A percentile compares a stretch with the other conserved stretches of the same genome.
Evolutionary conservation across 345 rosid genomes (phyloP).

Genomic region (Lagerstroemia speciosa): DNA sequence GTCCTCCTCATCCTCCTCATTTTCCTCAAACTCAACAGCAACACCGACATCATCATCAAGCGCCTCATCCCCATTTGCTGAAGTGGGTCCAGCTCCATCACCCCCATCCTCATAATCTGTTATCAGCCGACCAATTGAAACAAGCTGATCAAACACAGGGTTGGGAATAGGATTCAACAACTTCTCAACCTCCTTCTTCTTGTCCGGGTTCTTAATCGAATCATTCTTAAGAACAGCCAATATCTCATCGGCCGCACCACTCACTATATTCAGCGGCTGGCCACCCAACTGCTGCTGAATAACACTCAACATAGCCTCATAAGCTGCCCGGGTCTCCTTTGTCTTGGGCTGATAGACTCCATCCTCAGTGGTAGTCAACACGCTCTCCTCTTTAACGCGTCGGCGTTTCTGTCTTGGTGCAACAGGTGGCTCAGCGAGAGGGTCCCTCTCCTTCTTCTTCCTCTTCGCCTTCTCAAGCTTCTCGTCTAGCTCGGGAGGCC

Average conservation of each 20-base stretch:
- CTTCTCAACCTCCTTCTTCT: slow-evolving; percentile 82
- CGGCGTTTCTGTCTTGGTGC: slow-evolving; percentile 57
- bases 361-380: slow-evolving; percentile 63
- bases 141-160: slow-evolving; percentile 62
- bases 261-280: slow-evolving; percentile 63
- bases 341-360: slow-evolving; percentile 92
- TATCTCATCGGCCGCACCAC: slow-evolving; percentile 90
- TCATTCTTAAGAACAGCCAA: slow-evolving; percentile 88
- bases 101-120: slow-evolving; percentile 69
- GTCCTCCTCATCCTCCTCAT: slow-evolving; percentile 83
- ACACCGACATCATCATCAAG: slow-evolving; percentile 86
- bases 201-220: slow-evolving; percentile 43
- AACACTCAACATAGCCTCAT: slow-evolving; percentile 76
- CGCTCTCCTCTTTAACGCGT: slow-evolving; percentile 70
- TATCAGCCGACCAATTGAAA: slow-evolving; percentile 62
- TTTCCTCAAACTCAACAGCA: slow-evolving; percentile 87
- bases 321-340: slow-evolving; percentile 79
- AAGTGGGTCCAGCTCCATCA: slow-evolving; percentile 34
- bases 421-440: slow-evolving; percentile 22
- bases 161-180: slow-evolving; percentile 41
- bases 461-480: slow-evolving; percentile 73
- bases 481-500: slow-evolving; percentile 79
- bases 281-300: slow-evolving; percentile 91
- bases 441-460: slow-evolving; percentile 87
- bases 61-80: slow-evolving; percentile 54